Percentiles rank a stretch among this genome's conserved stretches.
Evolutionary conservation across 768 basidiomycete genomes (phyloP).

Genomic region (Ramaria sp.): DNA sequence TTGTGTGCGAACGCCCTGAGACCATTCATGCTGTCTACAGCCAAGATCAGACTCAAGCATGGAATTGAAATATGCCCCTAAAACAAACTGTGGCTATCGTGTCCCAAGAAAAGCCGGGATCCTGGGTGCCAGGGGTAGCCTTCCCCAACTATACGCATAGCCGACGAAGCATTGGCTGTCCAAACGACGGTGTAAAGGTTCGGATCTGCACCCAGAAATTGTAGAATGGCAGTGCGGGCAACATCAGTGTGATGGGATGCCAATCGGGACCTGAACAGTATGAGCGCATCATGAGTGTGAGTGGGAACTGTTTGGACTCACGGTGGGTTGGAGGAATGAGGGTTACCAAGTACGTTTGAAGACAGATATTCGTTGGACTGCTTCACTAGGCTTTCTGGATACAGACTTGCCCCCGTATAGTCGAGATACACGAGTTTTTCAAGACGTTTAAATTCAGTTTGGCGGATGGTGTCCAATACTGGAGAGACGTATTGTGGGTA

Average conservation of each 20-base stretch:
- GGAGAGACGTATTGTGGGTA: constrained; percentile 58
- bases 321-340: constrained; percentile 78
- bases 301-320: constrained; percentile 16
- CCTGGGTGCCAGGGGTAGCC: constrained; percentile 56
- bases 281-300: constrained; percentile 9
- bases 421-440: constrained; percentile 73
- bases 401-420: constrained; percentile 77
- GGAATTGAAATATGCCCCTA: background rate
- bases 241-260: constrained; percentile 57
- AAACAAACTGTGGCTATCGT: constrained; percentile 49
- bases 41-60: background rate
- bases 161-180: constrained; percentile 69
- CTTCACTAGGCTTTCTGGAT: constrained; percentile 66
- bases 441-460: constrained; percentile 50
- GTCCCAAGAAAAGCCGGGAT: constrained; percentile 56
- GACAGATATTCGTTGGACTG: constrained; percentile 63
- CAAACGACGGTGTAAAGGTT: constrained; percentile 70
- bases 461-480: constrained; percentile 58
- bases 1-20: constrained; percentile 59
- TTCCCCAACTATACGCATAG: constrained; percentile 76
- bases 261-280: constrained; percentile 48
- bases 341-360: constrained; percentile 63
- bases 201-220: constrained; percentile 66
- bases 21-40: constrained; percentile 58
- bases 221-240: constrained; percentile 61